Base-by-base conservation (phyloP, 768 basidiomycete genomes). In the Exidia glandulosa region DNA sequence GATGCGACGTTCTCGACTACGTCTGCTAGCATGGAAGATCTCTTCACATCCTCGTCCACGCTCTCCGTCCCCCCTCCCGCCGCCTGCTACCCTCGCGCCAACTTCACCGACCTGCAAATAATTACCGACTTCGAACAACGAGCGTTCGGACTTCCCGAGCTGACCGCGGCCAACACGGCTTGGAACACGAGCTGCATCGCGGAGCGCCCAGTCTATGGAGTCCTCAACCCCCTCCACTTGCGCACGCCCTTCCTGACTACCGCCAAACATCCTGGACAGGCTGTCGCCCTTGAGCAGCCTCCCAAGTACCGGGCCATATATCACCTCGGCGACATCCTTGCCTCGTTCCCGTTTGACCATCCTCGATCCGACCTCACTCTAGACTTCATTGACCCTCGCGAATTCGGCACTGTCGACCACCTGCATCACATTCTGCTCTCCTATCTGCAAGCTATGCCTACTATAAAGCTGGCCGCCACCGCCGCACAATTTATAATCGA, bases 121-220 rank as follows among this genome's bases (percentile, higher is more conserved):
- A 68, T 85, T 56, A 76, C 77, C 64, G 59, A 70, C 16, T 67
- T 87, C 34, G 85, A 87, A 67, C 72, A 72, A 19, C 64, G 63
- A 12, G 77, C 80, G 13, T 87, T 85, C 66, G 78, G 77, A 25
- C 70, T 87, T 27, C 64, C 76, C n/a, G 16, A 65, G 4, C 58
- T 63, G 2, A 47, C 70, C 16, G 59, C 68, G 0, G 57, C 71
- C 29, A 63, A 76, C 3, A 65, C 72, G 13, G 63, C 67, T 47
- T 83, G 85, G 64, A 69, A 81, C 63, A 45, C 75, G 7, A 67
- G 72, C 3, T 87, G 86, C 67, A 86, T 76, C 68, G 71, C 77
- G 9, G 74, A 76, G 63, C 77, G 81, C 31, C 85, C 83, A 2
- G 70, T 83, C n/a, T 87, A 87, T 64, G 84, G 85, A 19, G 72